phyloP scores from a whole-genome alignment of 805 yeast species.

The Suhomyces sp. region DNA sequence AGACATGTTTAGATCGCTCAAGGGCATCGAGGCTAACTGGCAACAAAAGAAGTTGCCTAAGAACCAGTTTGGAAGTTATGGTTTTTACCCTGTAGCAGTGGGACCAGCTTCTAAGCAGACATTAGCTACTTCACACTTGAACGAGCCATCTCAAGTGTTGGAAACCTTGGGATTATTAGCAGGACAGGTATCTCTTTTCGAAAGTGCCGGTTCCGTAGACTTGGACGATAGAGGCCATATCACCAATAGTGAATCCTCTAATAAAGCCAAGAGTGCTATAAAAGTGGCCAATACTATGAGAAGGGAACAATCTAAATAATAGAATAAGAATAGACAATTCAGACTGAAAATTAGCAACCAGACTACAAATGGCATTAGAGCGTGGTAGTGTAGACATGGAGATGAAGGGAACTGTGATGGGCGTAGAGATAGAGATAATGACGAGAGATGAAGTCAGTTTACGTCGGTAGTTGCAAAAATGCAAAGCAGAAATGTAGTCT shows the following conservation, averaged over 20 bases:
- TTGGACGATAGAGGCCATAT: slow-evolving; percentile 78
- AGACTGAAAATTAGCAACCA: no score
- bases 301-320: not conserved
- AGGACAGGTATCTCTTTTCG: slow-evolving; percentile 76
- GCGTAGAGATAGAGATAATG: no score
- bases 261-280: slow-evolving; percentile 38
- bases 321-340: no score
- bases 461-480: no score
- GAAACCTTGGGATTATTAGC: slow-evolving; percentile 78
- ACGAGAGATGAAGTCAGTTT: no score
- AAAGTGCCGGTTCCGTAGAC: slow-evolving; percentile 72
- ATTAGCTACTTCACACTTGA: slow-evolving; percentile 78
- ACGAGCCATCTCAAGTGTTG: slow-evolving; percentile 79
- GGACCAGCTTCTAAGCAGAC: slow-evolving; percentile 91
- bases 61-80: slow-evolving; percentile 52
- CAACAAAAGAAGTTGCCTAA: slow-evolving; percentile 36
- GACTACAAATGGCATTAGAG: no score
- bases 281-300: slow-evolving; percentile 19
- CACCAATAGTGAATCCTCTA: slow-evolving; percentile 44
- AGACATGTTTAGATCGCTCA: slow-evolving; percentile 87
- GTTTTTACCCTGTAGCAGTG: slow-evolving; percentile 82
- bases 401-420: no score
- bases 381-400: no score
- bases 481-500: no score
- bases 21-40: slow-evolving; percentile 58